Evolutionary conservation across 371 early-diverging fungal species (phyloP).

Genomic region (Coemansia sp.): DNA sequence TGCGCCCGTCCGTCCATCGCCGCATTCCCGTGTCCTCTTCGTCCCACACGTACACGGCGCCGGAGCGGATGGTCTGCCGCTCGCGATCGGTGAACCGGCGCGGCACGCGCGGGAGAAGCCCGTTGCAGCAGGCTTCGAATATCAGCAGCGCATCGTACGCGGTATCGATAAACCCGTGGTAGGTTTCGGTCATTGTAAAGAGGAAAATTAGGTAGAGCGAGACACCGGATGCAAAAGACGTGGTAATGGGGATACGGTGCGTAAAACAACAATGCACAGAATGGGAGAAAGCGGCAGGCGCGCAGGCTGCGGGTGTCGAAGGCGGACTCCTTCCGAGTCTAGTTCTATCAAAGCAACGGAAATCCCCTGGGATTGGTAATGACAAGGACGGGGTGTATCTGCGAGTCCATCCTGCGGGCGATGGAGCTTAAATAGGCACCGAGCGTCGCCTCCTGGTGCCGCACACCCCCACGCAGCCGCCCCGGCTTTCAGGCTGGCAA

Average conservation of each 20-base stretch:
- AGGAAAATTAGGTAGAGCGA: not conserved
- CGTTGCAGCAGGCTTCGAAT: constrained; percentile 79
- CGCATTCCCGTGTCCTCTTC: constrained; percentile 84
- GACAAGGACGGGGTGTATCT: not conserved
- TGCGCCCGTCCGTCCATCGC: constrained; percentile 86
- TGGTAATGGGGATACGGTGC: not conserved
- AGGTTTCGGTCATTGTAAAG: constrained; percentile 63
- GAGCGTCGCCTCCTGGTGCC: not conserved
- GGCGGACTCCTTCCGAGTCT: not conserved
- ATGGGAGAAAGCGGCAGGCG: not conserved
- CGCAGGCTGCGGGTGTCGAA: too few species aligned
- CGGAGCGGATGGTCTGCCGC: constrained; percentile 74
- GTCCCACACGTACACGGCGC: constrained; percentile 85
- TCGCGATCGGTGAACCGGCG: constrained; percentile 79
- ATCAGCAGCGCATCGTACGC: constrained; percentile 78
- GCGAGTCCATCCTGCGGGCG: not conserved
- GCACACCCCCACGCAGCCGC: constrained; percentile 1
- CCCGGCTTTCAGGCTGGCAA: not conserved
- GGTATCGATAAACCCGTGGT: constrained; percentile 71
- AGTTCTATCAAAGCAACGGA: not conserved
- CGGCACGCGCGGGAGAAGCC: constrained; percentile 65
- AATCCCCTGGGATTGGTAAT: not conserved
- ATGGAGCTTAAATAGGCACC: not conserved
- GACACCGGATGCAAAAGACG: constrained; percentile 1
- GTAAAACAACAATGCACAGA: not conserved